A percentile compares a stretch with the other conserved stretches of the same genome.
phyloP scores from a whole-genome alignment of 1,284 basidiomycete genomes.

The Jaminaea rosea region DNA sequence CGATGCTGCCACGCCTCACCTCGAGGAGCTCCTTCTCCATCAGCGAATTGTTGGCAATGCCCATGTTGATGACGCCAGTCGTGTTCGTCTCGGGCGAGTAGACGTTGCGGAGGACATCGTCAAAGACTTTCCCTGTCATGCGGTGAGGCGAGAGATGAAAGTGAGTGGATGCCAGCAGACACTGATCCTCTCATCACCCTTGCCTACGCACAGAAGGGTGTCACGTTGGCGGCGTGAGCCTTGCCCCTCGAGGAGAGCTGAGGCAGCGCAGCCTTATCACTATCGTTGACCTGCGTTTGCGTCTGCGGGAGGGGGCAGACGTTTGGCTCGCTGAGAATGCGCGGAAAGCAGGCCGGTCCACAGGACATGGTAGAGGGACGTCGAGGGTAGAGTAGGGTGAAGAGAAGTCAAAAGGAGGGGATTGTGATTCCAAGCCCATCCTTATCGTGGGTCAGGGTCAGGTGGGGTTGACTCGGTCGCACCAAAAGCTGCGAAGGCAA shows the following conservation, averaged over 20 bases:
- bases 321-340: background rate
- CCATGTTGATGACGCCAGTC: conserved; percentile 16
- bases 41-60: conserved; percentile 20
- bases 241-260: conserved; percentile 2
- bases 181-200: background rate
- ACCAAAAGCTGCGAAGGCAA: too few relatives aligned
- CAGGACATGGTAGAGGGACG: background rate
- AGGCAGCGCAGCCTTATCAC: background rate
- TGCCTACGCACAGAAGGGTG: conserved; percentile 4
- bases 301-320: background rate
- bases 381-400: background rate
- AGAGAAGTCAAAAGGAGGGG: conserved; percentile 11
- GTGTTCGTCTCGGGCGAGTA: conserved; percentile 8
- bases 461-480: too few relatives aligned
- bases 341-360: conserved; percentile 6
- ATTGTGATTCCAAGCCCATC: too few relatives aligned
- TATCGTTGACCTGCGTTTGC: background rate
- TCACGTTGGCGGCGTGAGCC: conserved; percentile 4
- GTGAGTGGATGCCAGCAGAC: background rate
- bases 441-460: too few relatives aligned
- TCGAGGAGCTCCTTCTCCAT: conserved; percentile 13
- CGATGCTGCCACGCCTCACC: background rate
- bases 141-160: background rate
- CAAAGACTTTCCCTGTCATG: conserved; percentile 10
- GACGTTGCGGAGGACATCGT: conserved; percentile 10